These are phyloP conservation scores for Malus fusca DNA, from an alignment of 306 rosid species.

Conservation along the genomic window DNA sequence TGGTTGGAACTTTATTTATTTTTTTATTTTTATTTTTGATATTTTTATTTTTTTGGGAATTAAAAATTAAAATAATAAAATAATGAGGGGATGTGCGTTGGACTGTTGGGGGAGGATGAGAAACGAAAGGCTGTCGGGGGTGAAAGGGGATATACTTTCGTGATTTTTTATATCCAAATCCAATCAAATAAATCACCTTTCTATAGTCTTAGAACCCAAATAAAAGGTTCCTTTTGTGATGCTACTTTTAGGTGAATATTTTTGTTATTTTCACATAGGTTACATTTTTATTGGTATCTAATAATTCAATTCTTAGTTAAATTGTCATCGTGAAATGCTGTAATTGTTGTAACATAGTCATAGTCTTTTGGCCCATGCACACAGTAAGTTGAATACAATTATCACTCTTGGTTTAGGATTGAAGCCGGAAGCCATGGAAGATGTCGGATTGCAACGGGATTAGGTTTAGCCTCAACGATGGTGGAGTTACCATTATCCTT, in stretches of 20 bases:
- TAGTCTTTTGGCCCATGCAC: too few relatives aligned
- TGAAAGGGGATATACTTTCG: neutral
- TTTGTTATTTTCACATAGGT: neutral
- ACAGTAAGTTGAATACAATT: too few relatives aligned
- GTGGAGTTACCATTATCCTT: too few relatives aligned
- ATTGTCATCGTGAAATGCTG: too few relatives aligned
- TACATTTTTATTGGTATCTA: neutral
- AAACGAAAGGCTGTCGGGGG: constrained; percentile 11
- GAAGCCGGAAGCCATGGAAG: accelerated
- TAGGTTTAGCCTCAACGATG: too few relatives aligned
- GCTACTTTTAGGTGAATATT: neutral
- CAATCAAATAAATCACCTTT: neutral
- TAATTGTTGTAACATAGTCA: too few relatives aligned
- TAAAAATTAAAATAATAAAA: neutral
- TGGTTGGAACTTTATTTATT: neutral
- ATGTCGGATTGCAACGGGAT: too few relatives aligned
- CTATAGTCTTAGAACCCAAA: neutral
- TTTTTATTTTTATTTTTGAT: neutral
- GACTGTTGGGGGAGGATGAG: neutral
- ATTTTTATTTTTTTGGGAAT: neutral
- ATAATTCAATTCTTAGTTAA: too few relatives aligned
- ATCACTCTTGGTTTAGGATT: too few relatives aligned
- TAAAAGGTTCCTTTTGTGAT: neutral
- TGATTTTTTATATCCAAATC: neutral
- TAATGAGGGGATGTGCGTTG: neutral